phyloP scores from a whole-genome alignment of 2,329 filamentous ascomycete species.

The Ophiosphaerella herpotricha region DNA sequence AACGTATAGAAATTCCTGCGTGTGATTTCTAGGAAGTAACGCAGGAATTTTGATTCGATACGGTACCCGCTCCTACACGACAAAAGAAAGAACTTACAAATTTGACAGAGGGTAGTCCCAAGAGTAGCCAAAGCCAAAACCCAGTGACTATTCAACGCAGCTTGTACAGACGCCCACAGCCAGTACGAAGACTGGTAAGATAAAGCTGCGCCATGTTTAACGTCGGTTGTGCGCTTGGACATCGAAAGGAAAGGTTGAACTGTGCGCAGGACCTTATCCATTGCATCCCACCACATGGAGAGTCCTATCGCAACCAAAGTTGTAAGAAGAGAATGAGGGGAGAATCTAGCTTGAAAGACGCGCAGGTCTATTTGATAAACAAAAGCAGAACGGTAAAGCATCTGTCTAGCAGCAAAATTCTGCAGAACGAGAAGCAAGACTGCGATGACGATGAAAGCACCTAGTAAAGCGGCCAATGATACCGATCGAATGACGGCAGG shows the following conservation, averaged over 20 bases:
- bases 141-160: constrained; percentile 5
- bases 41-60: too few species aligned
- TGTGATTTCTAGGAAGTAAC: too few species aligned
- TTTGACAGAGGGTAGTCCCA: background rate
- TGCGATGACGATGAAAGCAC: background rate
- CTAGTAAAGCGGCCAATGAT: background rate
- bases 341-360: constrained; percentile 9
- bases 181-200: constrained; percentile 26
- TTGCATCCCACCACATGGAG: constrained; percentile 23
- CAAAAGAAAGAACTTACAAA: constrained; percentile 3
- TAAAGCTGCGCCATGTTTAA: constrained; percentile 11
- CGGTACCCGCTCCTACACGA: too few species aligned
- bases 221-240: constrained; percentile 11
- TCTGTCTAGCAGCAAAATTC: constrained; percentile 4
- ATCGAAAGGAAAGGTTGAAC: constrained; percentile 26
- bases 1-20: too few species aligned
- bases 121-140: background rate
- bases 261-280: constrained; percentile 21
- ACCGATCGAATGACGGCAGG: too few species aligned
- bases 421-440: constrained; percentile 10
- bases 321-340: constrained; percentile 22
- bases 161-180: constrained; percentile 18
- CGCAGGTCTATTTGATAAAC: constrained; percentile 12
- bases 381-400: constrained; percentile 13
- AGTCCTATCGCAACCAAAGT: constrained; percentile 19